Base-by-base conservation (phyloP, 169 alveolate species). In the Cryptosporidium baileyi region DNA sequence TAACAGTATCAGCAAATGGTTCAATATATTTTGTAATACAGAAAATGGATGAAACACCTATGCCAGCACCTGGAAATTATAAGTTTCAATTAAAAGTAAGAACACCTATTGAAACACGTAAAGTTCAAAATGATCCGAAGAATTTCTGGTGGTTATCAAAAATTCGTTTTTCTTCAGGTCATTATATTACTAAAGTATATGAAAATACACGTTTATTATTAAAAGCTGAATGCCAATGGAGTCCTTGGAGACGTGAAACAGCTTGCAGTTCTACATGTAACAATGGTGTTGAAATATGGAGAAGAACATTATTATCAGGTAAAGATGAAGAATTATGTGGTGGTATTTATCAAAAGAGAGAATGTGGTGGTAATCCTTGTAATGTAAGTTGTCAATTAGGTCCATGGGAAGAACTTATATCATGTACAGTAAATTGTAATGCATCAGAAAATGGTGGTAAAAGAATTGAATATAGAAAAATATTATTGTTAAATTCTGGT, bases 181-280 rank as follows among this genome's bases (percentile, higher is more conserved):
- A 74, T 5, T 74, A 74, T 24, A 74, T 74, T 11, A 74, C 85
- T 13, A 74, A 74, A 36, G 85, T 74, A 22, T 61, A 54, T 24
- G 85, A 74, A n/a, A 74, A 74, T 41, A 38, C 85, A 5, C 65
- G 85, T 54, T 22, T 74, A 43, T 38, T 74, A 26, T 32, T 40
- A 4, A 74, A 74, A 26, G 67, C 85, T 13, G 85, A 74, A 13
- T 74, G 85, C 0, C 85, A 74, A 22, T 74, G 85, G 85, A 43
- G 85, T 36, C 85, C 85, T 17, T 74, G 85, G 85, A 74, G 85
- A 74, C 49, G 67, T 38, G 85, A 74, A 51, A 74, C 85, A n/a
- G 85, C 74, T 13, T 74, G 85, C 1, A 74, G 85, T 8, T 74
- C 85, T 9, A 74, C 85, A 30, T 74, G 85, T 57, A 51, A 74